These are phyloP conservation scores for Suillus lakei DNA, from an alignment of 768 basidiomycete genomes.

Conservation along the genomic window DNA sequence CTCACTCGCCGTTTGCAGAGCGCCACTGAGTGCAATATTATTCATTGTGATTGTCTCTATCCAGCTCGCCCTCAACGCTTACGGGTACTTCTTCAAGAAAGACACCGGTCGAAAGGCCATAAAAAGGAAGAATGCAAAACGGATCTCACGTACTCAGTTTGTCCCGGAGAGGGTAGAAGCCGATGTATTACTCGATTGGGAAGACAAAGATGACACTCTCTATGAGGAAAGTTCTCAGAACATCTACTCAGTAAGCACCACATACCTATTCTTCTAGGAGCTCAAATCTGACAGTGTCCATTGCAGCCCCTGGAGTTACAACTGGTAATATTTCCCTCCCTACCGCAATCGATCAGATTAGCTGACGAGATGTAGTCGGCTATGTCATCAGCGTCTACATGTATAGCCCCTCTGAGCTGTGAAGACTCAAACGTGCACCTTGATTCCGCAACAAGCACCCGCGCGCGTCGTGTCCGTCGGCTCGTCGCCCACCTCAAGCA, in stretches of 20 bases:
- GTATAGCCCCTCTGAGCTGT: neutral
- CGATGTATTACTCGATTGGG: neutral
- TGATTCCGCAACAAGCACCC: neutral
- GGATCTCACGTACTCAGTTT: too few relatives aligned
- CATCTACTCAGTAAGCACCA: neutral
- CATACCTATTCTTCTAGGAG: neutral
- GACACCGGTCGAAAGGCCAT: neutral
- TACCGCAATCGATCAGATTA: neutral
- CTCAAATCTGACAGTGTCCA: neutral
- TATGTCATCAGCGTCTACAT: neutral
- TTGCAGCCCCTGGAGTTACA: neutral
- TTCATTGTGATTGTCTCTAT: neutral
- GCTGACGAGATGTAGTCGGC: neutral
- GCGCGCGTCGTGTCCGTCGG: neutral
- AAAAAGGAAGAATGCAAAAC: neutral
- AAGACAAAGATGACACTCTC: neutral
- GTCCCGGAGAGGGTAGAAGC: neutral
- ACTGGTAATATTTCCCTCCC: neutral
- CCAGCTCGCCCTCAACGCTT: conserved; percentile 1
- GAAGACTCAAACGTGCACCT: neutral
- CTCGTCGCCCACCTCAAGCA: neutral
- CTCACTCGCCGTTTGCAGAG: neutral
- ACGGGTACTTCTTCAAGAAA: neutral
- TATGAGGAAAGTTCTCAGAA: neutral
- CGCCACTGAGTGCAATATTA: neutral